Percentiles rank a stretch among this genome's conserved stretches.
Evolutionary conservation across 2,329 filamentous ascomycete genomes (phyloP).

Genomic region (Cytospora schulzeri): DNA sequence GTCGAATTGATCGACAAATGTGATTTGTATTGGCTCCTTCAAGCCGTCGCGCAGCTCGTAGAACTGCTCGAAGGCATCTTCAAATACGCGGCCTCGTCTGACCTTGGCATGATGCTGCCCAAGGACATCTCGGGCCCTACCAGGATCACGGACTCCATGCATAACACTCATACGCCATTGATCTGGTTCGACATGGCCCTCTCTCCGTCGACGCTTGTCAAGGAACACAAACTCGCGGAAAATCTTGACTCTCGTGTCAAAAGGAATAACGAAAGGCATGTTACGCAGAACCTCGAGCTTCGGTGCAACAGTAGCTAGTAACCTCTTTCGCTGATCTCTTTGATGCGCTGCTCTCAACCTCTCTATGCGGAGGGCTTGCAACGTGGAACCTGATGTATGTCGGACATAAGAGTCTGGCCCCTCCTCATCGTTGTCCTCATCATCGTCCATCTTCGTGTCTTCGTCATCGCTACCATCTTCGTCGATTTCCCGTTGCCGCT

Average conservation of each 20-base stretch:
- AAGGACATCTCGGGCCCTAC: conserved; percentile 42
- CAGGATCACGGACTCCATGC: conserved; percentile 38
- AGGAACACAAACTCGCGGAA: conserved; percentile 89
- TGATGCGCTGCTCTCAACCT: conserved; percentile 64
- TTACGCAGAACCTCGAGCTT: conserved; percentile 89
- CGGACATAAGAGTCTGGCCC: conserved; percentile 52
- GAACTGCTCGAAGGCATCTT: conserved; percentile 83
- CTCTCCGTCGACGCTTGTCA: conserved; percentile 73
- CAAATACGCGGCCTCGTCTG: conserved; percentile 75
- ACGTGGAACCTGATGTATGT: conserved; percentile 36
- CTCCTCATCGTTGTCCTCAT: conserved; percentile 39
- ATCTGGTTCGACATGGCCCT: conserved; percentile 72
- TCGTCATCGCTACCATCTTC: conserved; percentile 61
- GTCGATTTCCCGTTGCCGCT: conserved; percentile 69
- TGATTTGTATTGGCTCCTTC: conserved; percentile 96
- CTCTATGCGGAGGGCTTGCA: conserved; percentile 44
- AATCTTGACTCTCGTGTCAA: conserved; percentile 85
- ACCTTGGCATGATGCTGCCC: conserved; percentile 77
- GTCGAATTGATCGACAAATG: conserved; percentile 90
- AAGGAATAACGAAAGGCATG: conserved; percentile 96
- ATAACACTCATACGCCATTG: conserved; percentile 68
- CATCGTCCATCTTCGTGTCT: conserved; percentile 43
- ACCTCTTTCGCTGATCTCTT: conserved; percentile 67
- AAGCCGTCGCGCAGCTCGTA: conserved; percentile 78
- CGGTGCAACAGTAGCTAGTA: conserved; percentile 78